These are phyloP conservation scores for Colletotrichum liaoningense DNA, from an alignment of 2,329 filamentous ascomycete genomes.

Conservation along the genomic window DNA sequence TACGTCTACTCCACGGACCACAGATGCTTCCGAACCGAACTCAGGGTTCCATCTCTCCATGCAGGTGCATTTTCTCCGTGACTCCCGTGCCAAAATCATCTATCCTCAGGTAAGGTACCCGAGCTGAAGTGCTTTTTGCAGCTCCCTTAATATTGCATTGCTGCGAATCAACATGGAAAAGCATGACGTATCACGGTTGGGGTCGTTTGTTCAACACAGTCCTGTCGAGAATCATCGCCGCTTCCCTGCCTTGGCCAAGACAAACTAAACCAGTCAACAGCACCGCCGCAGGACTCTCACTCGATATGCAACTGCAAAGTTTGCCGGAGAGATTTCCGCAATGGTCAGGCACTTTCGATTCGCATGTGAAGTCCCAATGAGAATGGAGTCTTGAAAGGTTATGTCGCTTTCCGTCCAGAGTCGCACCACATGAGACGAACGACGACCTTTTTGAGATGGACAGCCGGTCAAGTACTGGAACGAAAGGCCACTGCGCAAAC, in stretches of 20 bases:
- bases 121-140: not conserved
- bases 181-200: not conserved
- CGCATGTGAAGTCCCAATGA: constrained; percentile 18
- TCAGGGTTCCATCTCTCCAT: not conserved
- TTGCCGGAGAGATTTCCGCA: not conserved
- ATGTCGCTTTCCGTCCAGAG: not conserved
- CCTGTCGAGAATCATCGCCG: not conserved
- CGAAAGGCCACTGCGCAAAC: not conserved
- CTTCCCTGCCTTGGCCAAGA: not conserved
- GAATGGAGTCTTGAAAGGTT: not conserved
- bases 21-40: not conserved
- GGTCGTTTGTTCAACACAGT: not conserved
- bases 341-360: not conserved
- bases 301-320: not conserved
- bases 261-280: not conserved
- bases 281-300: not conserved
- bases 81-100: not conserved
- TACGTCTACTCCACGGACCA: not conserved
- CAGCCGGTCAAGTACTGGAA: not conserved
- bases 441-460: not conserved
- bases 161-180: not conserved
- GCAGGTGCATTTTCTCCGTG: not conserved
- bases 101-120: not conserved
- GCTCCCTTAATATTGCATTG: not conserved
- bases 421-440: constrained; percentile 26